Conservation (phyloP, 2,329 filamentous ascomycete species). For the Ophiocordyceps unilateralis region DNA sequence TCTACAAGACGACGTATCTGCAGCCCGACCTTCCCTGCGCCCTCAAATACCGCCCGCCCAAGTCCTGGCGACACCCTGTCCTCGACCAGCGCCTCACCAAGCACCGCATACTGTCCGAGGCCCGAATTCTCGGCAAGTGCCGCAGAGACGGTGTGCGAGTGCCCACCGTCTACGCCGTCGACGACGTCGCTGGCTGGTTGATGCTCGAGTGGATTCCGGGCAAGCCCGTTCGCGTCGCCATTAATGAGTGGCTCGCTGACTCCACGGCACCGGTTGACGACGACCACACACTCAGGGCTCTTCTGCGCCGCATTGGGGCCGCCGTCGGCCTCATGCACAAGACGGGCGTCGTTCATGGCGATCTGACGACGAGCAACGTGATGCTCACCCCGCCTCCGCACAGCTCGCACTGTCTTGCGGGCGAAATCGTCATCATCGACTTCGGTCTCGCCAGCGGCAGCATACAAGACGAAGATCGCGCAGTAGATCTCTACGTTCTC, state of each 20-base stretch:
- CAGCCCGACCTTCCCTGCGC: slow-evolving; percentile 50
- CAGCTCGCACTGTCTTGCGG: slow-evolving; percentile 27
- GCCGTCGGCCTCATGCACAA: slow-evolving; percentile 64
- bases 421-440: slow-evolving; percentile 81
- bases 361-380: slow-evolving; percentile 93
- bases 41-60: slow-evolving; percentile 80
- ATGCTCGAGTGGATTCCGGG: slow-evolving; percentile 77
- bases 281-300: slow-evolving; percentile 33
- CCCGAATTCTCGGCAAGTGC: slow-evolving; percentile 66
- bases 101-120: slow-evolving; percentile 76
- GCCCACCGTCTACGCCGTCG: slow-evolving; percentile 59
- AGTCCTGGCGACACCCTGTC: slow-evolving; percentile 78
- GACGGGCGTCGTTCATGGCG: slow-evolving; percentile 80
- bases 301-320: slow-evolving; percentile 55
- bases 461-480: slow-evolving; percentile 74
- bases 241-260: slow-evolving; percentile 51
- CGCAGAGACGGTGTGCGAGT: slow-evolving; percentile 64
- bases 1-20: slow-evolving; percentile 78
- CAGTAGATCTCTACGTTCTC: slow-evolving; percentile 89
- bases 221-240: slow-evolving; percentile 46
- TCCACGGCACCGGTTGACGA: slow-evolving; percentile 20
- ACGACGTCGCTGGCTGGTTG: slow-evolving; percentile 51
- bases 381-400: slow-evolving; percentile 40
- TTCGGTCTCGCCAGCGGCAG: slow-evolving; percentile 79
- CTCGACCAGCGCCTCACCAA: slow-evolving; percentile 79